Evolutionary conservation across 345 rosid genomes (phyloP), one percentile per base, ranked within the genome.

Genomic region (Triadica sebifera): DNA sequence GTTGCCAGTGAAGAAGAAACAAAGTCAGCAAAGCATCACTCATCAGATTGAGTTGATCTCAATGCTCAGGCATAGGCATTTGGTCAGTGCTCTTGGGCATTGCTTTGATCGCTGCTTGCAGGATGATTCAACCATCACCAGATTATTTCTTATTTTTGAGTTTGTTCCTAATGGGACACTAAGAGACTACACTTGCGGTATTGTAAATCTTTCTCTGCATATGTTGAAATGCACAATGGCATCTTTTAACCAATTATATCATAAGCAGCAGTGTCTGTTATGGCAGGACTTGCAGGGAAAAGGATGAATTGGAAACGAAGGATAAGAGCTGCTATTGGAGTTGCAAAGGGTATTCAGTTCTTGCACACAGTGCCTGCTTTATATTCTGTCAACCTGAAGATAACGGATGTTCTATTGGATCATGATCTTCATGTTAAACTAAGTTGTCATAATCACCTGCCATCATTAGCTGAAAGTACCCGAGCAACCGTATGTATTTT

Each of bases 71-170:
- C 91, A 89, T 49, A 61, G 50, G 34, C 75, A 88, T 75, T 81
- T 89, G 85, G 81, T 77, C 37, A 85, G 94, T 80, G 78, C 86
- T 73, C 86, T 89, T 60, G 94, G 94, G 11, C 94, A 89, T 78
- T 86, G 94, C 78, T 79, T 87, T 1, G 84, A 84, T 20, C 74
- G 81, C 59, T 62, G 72, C 72, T 73, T 52, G 34, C 34, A 29
- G 11, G 80, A 85, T 56, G 85, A 86, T 79, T 80, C 87, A 19
- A 84, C 73, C 52, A 77, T 79, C 43, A 73, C 68, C 81, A 74
- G 45, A 66, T 72, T 86, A 45, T 76, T 78, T 83, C 83, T 87
- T 16, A 34, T 89, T 46, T 86, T 85, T n/a, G 90, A 89, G 77
- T 86, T 75, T 65, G 50, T 75, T 25, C 65, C 84, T 6, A 80